Evolutionary conservation across 2,329 filamentous ascomycete species (phyloP).

Genomic region (Huntiella bhutanensis): DNA sequence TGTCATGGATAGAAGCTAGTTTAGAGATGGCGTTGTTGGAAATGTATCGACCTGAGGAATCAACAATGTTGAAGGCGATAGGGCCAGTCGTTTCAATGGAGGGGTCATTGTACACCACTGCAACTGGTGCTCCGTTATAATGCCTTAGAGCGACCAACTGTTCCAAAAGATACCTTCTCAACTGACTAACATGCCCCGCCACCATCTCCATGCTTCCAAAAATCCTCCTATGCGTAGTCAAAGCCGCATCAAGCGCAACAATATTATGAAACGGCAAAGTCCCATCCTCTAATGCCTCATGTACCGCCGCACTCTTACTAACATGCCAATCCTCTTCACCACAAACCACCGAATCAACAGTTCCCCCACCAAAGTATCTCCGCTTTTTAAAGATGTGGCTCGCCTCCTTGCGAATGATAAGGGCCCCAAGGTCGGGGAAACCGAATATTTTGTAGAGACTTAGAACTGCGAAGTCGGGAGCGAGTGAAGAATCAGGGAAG

Average conservation of each 20-base stretch:
- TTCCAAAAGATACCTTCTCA: conserved; percentile 40
- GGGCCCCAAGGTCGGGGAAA: conserved; percentile 42
- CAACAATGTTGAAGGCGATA: conserved; percentile 65
- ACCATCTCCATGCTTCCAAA: conserved; percentile 43
- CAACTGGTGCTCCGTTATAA: conserved; percentile 46
- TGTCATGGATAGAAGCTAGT: conserved; percentile 54
- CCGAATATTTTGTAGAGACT: conserved; percentile 51
- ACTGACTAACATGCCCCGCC: conserved; percentile 48
- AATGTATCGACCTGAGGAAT: conserved; percentile 51
- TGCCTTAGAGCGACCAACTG: conserved; percentile 45
- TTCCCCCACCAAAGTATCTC: conserved; percentile 50
- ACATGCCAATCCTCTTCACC: conserved; percentile 19
- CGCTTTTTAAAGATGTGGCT: conserved; percentile 34
- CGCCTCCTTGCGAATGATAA: conserved; percentile 37
- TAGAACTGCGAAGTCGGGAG: conserved; percentile 41
- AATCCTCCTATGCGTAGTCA: conserved; percentile 34
- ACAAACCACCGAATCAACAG: conserved; percentile 32
- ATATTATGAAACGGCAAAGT: conserved; percentile 48
- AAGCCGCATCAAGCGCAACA: conserved; percentile 39
- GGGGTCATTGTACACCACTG: conserved; percentile 39
- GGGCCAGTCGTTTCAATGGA: conserved; percentile 44
- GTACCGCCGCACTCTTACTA: conserved; percentile 23
- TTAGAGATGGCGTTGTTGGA: conserved; percentile 77
- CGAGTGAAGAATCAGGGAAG: conserved; percentile 25
- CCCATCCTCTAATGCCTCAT: conserved; percentile 47